Percentiles rank a stretch among this genome's conserved stretches.
Conservation (phyloP, 2,329 filamentous ascomycete species). For the Scedosporium aurantiacum region DNA sequence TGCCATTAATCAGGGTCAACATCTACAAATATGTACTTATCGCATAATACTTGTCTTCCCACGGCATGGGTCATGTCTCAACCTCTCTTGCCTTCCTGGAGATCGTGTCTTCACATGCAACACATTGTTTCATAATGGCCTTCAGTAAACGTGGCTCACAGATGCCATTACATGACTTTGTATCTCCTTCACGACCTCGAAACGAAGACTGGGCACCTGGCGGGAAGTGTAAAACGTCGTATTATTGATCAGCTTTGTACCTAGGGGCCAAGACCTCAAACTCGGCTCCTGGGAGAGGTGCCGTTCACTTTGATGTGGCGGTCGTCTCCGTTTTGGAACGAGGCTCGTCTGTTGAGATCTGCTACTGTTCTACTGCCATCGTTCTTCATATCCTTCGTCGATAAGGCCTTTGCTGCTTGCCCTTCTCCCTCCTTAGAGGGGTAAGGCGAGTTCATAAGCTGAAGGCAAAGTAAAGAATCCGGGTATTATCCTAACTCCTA, state of each 20-base stretch:
- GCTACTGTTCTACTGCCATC: neutral
- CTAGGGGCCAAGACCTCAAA: neutral
- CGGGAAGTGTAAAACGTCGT: neutral
- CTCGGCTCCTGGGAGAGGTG: neutral
- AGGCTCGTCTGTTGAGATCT: neutral
- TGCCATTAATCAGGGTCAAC: no score
- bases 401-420: no score
- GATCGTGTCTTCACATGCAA: neutral
- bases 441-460: no score
- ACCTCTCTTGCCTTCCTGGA: neutral
- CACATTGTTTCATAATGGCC: neutral
- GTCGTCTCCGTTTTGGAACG: no score
- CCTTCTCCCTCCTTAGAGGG: no score
- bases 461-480: neutral
- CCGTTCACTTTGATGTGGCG: neutral
- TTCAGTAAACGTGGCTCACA: no score
- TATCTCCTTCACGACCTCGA: no score
- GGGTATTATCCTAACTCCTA: neutral
- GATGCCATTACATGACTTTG: no score
- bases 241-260: neutral
- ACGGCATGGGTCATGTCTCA: neutral
- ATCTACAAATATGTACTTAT: no score
- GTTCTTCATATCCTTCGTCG: neutral
- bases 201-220: no score
- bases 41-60: neutral